These are phyloP conservation scores for Ammopiptanthus mongolicus DNA, from an alignment of 306 rosid genomes.

Conservation along the genomic window DNA sequence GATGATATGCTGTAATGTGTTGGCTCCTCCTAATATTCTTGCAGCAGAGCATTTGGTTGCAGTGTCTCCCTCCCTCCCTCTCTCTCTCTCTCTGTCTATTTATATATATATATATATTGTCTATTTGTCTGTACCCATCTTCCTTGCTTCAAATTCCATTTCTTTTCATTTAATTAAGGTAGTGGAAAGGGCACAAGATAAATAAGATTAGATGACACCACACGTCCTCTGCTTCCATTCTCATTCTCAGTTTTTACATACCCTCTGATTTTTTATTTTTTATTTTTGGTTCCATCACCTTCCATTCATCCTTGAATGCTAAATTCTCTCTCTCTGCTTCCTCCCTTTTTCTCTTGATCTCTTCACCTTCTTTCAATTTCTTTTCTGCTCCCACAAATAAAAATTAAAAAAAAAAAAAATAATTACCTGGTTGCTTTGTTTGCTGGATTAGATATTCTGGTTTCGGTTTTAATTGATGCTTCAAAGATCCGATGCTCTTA, in stretches of 20 bases:
- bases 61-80: constrained; percentile 35
- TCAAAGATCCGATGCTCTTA: constrained; percentile 59
- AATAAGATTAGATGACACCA: constrained; percentile 44
- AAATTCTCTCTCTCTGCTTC: constrained; percentile 10
- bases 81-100: constrained; percentile 25
- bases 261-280: constrained; percentile 37
- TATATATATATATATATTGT: constrained; percentile 25
- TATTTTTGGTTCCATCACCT: constrained; percentile 35
- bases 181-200: constrained; percentile 14
- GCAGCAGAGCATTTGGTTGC: constrained; percentile 60
- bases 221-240: constrained; percentile 73
- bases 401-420: background rate
- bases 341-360: constrained; percentile 7
- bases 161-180: constrained; percentile 61
- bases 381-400: constrained; percentile 40
- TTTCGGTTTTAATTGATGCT: constrained; percentile 39
- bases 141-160: constrained; percentile 52
- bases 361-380: constrained; percentile 12
- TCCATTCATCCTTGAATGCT: constrained; percentile 50
- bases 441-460: constrained; percentile 27
- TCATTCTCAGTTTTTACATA: constrained; percentile 31
- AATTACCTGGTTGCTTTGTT: background rate
- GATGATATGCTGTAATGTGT: constrained; percentile 43
- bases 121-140: constrained; percentile 35
- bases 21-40: constrained; percentile 82